Evolutionary conservation across 768 basidiomycete species (phyloP).

Genomic region (Lepiota subincarnata): DNA sequence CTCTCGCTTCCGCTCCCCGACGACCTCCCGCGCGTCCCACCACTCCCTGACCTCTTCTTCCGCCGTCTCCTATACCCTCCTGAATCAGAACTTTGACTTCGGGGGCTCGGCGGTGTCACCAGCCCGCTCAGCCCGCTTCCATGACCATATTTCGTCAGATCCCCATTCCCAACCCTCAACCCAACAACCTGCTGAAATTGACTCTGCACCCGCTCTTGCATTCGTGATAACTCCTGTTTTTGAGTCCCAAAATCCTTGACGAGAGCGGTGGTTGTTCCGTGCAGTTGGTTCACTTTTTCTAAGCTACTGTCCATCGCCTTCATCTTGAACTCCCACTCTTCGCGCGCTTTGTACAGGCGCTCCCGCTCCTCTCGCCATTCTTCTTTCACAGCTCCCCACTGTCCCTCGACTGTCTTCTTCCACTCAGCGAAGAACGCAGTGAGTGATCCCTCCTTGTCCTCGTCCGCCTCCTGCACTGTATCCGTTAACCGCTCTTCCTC

Average conservation of each 20-base stretch:
- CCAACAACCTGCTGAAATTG: slow-evolving; percentile 8
- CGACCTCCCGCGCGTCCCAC: slow-evolving; percentile 21
- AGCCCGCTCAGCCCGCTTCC: slow-evolving; percentile 38
- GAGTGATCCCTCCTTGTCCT: slow-evolving; percentile 26
- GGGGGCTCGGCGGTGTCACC: slow-evolving; percentile 74
- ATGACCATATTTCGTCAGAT: slow-evolving; percentile 25
- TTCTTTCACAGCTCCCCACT: slow-evolving; percentile 73
- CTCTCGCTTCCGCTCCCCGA: slow-evolving; percentile 18
- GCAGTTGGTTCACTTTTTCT: slow-evolving; percentile 38
- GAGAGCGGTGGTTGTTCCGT: slow-evolving; percentile 22
- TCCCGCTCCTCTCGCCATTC: slow-evolving; percentile 83
- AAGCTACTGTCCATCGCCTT: slow-evolving; percentile 50
- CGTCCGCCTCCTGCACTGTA: slow-evolving; percentile 5
- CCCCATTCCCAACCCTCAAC: slow-evolving; percentile 28
- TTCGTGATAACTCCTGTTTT: slow-evolving; percentile 15
- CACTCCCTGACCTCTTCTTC: slow-evolving; percentile 28
- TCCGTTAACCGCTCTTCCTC: background rate
- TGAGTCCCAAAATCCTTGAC: slow-evolving; percentile 18
- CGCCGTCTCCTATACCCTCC: slow-evolving; percentile 40
- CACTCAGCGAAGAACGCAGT: slow-evolving; percentile 60
- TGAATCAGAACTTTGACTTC: slow-evolving; percentile 66
- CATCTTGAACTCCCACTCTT: slow-evolving; percentile 75
- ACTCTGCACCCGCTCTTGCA: slow-evolving; percentile 15
- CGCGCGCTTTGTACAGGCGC: slow-evolving; percentile 63
- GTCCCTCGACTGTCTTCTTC: slow-evolving; percentile 75